Percentiles rank a stretch among this genome's conserved stretches.
These are phyloP conservation scores for Pascua sp. DNA, from an alignment of 1,284 basidiomycete genomes.

Conservation along the genomic window DNA sequence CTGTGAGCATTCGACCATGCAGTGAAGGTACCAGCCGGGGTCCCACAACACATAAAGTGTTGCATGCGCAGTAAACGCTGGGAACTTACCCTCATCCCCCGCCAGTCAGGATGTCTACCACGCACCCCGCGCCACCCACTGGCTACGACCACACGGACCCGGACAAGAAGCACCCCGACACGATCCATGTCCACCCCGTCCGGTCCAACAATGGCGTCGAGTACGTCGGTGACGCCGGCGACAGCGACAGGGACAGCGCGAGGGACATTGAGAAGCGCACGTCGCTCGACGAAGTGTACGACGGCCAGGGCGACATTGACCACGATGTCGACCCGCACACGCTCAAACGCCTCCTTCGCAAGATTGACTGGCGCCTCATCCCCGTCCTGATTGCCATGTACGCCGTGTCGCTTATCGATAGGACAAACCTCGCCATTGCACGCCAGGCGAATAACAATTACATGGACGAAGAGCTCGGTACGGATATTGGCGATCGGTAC, in stretches of 20 bases:
- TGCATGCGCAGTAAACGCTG: too few species aligned
- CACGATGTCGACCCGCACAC: slow-evolving; percentile 5
- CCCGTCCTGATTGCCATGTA: slow-evolving; percentile 15
- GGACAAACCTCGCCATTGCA: slow-evolving; percentile 25
- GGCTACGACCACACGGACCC: too few species aligned
- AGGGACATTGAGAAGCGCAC: neutral
- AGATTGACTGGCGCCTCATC: slow-evolving; percentile 18
- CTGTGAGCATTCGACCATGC: too few species aligned
- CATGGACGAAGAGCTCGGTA: slow-evolving; percentile 31
- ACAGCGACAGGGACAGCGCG: neutral
- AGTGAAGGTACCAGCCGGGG: too few species aligned
- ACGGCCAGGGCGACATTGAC: slow-evolving; percentile 8
- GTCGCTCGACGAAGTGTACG: too few species aligned
- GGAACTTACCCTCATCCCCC: too few species aligned
- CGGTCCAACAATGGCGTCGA: too few species aligned
- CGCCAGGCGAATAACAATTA: slow-evolving; percentile 13
- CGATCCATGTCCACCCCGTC: too few species aligned
- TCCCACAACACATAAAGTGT: too few species aligned
- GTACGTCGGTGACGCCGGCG: neutral
- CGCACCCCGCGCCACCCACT: too few species aligned
- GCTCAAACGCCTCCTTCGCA: slow-evolving; percentile 9
- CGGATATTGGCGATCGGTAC: slow-evolving; percentile 38
- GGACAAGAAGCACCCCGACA: too few species aligned
- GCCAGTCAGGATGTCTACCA: too few species aligned
- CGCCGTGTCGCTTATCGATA: slow-evolving; percentile 19